Evolutionary conservation across 2,329 filamentous ascomycete species (phyloP).

Genomic region (Fusarium mexicanum): DNA sequence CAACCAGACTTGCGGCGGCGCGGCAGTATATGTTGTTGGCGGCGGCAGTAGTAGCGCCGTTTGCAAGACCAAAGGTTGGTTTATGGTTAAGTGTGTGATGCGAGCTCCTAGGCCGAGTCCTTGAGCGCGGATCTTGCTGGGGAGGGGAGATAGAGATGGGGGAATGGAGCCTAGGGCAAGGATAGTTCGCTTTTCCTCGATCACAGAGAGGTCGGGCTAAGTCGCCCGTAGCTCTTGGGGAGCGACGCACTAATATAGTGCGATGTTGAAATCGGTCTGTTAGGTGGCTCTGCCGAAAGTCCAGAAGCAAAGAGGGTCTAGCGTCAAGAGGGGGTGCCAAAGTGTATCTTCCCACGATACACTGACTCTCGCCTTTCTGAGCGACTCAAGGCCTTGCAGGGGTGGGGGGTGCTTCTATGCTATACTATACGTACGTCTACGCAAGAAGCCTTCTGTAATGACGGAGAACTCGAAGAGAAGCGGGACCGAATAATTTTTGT

Average conservation of each 20-base stretch:
- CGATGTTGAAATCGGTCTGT: constrained; percentile 47
- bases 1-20: constrained; percentile 47
- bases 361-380: constrained; percentile 44
- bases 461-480: constrained; percentile 38
- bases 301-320: constrained; percentile 50
- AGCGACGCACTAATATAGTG: constrained; percentile 54
- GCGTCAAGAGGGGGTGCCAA: constrained; percentile 46
- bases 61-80: constrained; percentile 42
- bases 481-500: constrained; percentile 48
- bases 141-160: constrained; percentile 40
- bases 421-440: constrained; percentile 20
- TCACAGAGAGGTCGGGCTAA: constrained; percentile 46
- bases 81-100: constrained; percentile 48
- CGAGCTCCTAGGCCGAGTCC: constrained; percentile 47
- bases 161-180: constrained; percentile 44
- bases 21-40: constrained; percentile 50
- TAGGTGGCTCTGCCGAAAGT: constrained; percentile 46
- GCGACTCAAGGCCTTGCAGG: constrained; percentile 39
- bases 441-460: constrained; percentile 41
- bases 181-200: constrained; percentile 45
- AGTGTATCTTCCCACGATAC: constrained; percentile 42
- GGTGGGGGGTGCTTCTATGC: constrained; percentile 13
- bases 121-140: constrained; percentile 48
- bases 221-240: constrained; percentile 48
- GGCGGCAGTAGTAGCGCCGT: constrained; percentile 49